Base-by-base conservation (phyloP, 495 filamentous ascomycete species). In the Podospora pseudocomata region DNA sequence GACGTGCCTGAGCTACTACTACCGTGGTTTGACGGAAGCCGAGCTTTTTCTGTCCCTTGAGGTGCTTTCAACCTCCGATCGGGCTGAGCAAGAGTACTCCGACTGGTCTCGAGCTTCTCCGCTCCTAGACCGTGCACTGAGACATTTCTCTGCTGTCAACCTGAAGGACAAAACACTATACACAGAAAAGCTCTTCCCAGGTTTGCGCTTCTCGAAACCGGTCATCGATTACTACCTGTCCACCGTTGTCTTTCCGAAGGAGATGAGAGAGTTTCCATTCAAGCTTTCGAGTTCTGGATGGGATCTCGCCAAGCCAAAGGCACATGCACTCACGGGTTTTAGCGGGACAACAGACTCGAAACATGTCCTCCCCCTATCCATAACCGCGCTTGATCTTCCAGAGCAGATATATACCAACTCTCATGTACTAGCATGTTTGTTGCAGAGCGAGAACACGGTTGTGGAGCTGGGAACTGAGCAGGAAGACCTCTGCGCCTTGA, bases 261-360 rank as follows among this genome's bases (percentile, higher is more conserved):
- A 90, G 66, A 83, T 87, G 75, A 89, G 84, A 53, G 77, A 86
- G 60, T 94, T 91, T 66, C 84, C 86, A 0, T 67, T 82, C 0
- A 94, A 90, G 72, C 77, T 93, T 2, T 88, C 87, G 0, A 81
- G 87, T 0, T 92, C 90, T 0, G 90, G 87, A 0, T 93, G 90
- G 88, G 90, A 93, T 73, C 80, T 91, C 54, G 85, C 71, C 2
- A 78, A 81, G 66, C 64, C 66, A 3, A 86, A 83, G 68, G 60
- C 19, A 0, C 77, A 86, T 32, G 81, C 83, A 0, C 86, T 86
- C 0, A 88, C 86, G 0, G 89, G 90, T 0, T 92, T 93, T 68
- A 91, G 89, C 74, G 90, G 90, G 2, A 94, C 90, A 0, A 92
- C 90, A 54, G 89, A 94, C 71, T 86, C 83, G 20, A 80, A 82